These are phyloP conservation scores for Melaleuca alternifolia DNA, from an alignment of 345 rosid genomes.

Conservation along the genomic window DNA sequence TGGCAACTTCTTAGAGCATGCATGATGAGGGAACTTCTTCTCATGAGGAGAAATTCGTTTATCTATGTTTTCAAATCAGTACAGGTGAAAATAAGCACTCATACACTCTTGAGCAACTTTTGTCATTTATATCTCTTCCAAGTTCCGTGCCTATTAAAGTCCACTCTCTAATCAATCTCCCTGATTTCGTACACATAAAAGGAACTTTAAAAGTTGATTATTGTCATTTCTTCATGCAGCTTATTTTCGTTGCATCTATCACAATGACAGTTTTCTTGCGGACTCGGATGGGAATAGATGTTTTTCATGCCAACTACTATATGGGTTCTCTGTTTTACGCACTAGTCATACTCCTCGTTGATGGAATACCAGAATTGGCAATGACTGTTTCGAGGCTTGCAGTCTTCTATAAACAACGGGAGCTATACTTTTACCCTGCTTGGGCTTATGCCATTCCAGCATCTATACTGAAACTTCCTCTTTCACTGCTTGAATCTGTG, in stretches of 20 bases:
- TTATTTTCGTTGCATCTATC: conserved; percentile 26
- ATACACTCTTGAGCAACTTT: background rate
- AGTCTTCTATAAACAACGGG: conserved; percentile 52
- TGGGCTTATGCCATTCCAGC: conserved; percentile 68
- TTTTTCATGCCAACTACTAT: conserved; percentile 35
- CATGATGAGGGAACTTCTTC: conserved; percentile 40
- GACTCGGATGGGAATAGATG: conserved; percentile 29
- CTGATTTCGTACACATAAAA: background rate
- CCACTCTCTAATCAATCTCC: background rate
- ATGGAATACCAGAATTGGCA: conserved; percentile 40
- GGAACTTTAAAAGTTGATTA: background rate
- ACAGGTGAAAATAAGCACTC: conserved; percentile 22
- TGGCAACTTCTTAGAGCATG: conserved; percentile 53
- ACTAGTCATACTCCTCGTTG: conserved; percentile 24
- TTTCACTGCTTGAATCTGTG: conserved; percentile 38
- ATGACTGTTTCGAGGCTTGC: conserved; percentile 41
- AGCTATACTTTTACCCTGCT: conserved; percentile 50
- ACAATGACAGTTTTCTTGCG: conserved; percentile 49
- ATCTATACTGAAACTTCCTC: conserved; percentile 35
- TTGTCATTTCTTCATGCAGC: conserved; percentile 16
- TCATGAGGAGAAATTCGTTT: conserved; percentile 52
- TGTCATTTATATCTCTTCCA: background rate
- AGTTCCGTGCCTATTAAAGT: background rate
- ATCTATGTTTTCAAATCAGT: conserved; percentile 39
- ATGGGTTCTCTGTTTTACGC: conserved; percentile 42